Base-by-base conservation (phyloP, 2,329 filamentous ascomycete genomes). In the Cladosporium sp. region DNA sequence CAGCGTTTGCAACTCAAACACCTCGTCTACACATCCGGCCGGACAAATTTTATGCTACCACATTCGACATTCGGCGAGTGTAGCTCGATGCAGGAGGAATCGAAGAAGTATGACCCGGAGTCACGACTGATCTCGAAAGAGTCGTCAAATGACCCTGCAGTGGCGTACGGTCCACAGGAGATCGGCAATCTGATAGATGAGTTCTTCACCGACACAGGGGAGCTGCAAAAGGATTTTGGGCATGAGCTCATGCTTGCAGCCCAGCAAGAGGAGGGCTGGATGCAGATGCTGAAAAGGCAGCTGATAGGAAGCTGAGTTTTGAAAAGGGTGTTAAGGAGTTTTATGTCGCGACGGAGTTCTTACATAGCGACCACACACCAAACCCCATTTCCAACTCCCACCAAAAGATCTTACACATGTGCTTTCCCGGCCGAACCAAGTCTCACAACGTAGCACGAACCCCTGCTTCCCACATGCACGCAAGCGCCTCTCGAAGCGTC, bases 401-500 rank as follows among this genome's bases (percentile, higher is more conserved):
- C 30, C 8, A 34, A 34, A 12, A 34, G 30, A 5, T 34, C 30
- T 12, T 8, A 34, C 30, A 34, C 30, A 34, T 12, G 11, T 34
- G 30, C 30, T 34, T 34, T 34, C 11, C 30, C 17, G 38, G 7
- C 38, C 15, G 7, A 17, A 40, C 30, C 8, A 2, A 20, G 15
- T 50, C 45, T 12, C 45, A 50, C 45, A 50, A 20, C 45, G 25
- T 36, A 50, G 17, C 45, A 50, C 28, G 12, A 50, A 36, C 45
- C 45, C 45, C 45, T 50, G 45, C 45, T 50, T 50, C 45, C 45
- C 45, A 37, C 47, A 30, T 47, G 47, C 39, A 43, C 39, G 38
- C 38, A 43, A 39, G 51, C 51, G 51, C 51, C 51, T 45, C 39
- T 55, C 51, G 51, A 55, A 55, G 51, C 51, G 51, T 55, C 19